Evolutionary conservation across 768 basidiomycete genomes (phyloP), one percentile per base, ranked within the genome.

Genomic region (Lanmaoa rubissima): DNA sequence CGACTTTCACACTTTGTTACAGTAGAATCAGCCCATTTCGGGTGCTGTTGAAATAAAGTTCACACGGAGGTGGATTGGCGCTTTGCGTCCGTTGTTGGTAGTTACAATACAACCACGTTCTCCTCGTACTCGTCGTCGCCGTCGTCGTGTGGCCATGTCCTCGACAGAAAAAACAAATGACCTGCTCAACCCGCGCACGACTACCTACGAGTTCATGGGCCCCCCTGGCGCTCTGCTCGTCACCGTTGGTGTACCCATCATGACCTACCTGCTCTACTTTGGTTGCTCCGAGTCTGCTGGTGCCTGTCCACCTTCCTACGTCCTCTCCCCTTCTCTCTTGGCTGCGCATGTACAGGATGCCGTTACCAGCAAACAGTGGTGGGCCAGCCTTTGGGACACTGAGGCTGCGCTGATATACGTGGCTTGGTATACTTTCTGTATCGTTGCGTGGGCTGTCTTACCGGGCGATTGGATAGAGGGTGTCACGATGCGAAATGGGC

Each of bases 361-460:
- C 0, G 59, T 91, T 9, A 75, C 79, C 7, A 72, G 74, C 62
- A 59, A 67, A 6, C 67, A 74, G 17, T 94, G 83, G 82, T 95
- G 90, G 87, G 78, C 75, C 44, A 71, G 76, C 19, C 79, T 97
- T 2, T 97, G 91, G 88, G 94, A 98, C 65, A 82, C 83, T 0
- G 76, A 95, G 55, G 94, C 94, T 0, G 65, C 82, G 2, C 62
- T 84, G 21, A 79, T 88, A 16, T 98, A 98, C 74, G 69, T 89
- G 41, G 92, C 72, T 1, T 99, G 96, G 95, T 98, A 97, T 73
- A 75, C 82, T n/a, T 98, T 88, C 72, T 88, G 84, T 61, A 81
- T 98, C 47, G 73, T 83, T 3, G 80, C 90, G 3, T 98, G 95
- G 94, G 78, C 76, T 5, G 65, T 93, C 48, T 74, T 98, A 13